A percentile compares a stretch with the other conserved stretches of the same genome.
Evolutionary conservation across 805 yeast genomes (phyloP).

Genomic region (Cyberlindnera japonica): DNA sequence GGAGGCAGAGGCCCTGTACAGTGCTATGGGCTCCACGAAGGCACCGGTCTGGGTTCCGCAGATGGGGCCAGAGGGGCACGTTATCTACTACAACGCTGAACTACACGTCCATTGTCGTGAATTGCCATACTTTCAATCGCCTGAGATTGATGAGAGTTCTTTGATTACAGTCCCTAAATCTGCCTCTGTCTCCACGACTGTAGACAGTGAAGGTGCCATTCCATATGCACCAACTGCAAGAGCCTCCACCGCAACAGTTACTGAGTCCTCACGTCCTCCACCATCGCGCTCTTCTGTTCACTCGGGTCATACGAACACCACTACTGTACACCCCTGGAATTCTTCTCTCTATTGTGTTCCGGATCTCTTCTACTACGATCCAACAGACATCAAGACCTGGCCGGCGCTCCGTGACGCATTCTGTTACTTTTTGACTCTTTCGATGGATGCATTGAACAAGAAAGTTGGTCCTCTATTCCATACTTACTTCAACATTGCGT

Average conservation of each 20-base stretch:
- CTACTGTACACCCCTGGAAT: slow-evolving; percentile 28
- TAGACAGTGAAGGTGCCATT: not conserved
- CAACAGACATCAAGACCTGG: slow-evolving; percentile 61
- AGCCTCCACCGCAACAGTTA: slow-evolving; percentile 15
- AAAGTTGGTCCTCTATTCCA: slow-evolving; percentile 49
- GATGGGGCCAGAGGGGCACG: slow-evolving; percentile 49
- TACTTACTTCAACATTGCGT: slow-evolving; percentile 49
- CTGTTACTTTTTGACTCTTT: slow-evolving; percentile 42
- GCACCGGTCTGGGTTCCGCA: slow-evolving; percentile 61
- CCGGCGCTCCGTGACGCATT: slow-evolving; percentile 47
- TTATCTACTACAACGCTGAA: slow-evolving; percentile 57
- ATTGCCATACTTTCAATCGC: slow-evolving; percentile 47
- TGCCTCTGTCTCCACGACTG: slow-evolving; percentile 1
- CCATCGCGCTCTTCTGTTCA: slow-evolving; percentile 10
- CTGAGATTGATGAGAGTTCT: slow-evolving; percentile 34
- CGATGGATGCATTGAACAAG: slow-evolving; percentile 48
- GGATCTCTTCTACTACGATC: slow-evolving; percentile 53
- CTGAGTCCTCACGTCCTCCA: slow-evolving; percentile 1
- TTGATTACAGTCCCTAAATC: slow-evolving; percentile 25
- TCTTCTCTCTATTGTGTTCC: slow-evolving; percentile 29
- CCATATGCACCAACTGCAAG: slow-evolving; percentile 5
- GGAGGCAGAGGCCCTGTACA: slow-evolving; percentile 36
- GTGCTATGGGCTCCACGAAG: slow-evolving; percentile 31
- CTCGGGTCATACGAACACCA: slow-evolving; percentile 9
- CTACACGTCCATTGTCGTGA: slow-evolving; percentile 56